Conservation (phyloP, 352 stramenopile genomes). For the Salisapilia sapeloensis region DNA sequence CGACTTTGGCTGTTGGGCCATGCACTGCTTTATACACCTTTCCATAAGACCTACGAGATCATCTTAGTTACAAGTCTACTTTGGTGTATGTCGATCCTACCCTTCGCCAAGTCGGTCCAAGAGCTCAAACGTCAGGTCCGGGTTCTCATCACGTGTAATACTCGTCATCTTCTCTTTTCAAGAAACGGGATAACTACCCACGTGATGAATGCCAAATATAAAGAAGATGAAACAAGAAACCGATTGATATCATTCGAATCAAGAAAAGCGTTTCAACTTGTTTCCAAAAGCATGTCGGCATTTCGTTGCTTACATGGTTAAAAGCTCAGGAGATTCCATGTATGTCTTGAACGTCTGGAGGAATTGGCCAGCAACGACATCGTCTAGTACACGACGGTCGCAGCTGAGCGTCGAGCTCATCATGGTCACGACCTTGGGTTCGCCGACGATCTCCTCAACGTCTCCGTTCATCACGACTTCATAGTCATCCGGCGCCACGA, state of each 20-base stretch:
- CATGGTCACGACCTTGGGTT: slow-evolving; percentile 81
- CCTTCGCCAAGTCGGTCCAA: slow-evolving; percentile 66
- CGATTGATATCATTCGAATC: too few species aligned
- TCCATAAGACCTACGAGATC: slow-evolving; percentile 35
- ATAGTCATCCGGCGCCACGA: slow-evolving; percentile 46
- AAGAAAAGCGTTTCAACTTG: too few species aligned
- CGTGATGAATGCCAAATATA: too few species aligned
- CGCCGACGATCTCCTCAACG: slow-evolving; percentile 16
- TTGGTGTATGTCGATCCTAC: slow-evolving; percentile 4
- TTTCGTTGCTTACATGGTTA: slow-evolving; percentile 46
- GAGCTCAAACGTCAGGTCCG: slow-evolving; percentile 55
- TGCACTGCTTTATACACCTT: slow-evolving; percentile 72
- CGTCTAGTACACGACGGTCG: slow-evolving; percentile 95
- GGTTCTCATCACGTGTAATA: slow-evolving; percentile 48
- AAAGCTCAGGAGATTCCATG: slow-evolving; percentile 90
- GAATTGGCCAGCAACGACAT: slow-evolving; percentile 92
- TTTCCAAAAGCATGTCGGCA: too few species aligned
- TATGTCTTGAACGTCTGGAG: slow-evolving; percentile 93
- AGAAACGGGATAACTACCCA: too few species aligned
- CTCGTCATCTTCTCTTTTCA: slow-evolving; percentile 23
- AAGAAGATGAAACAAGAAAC: too few species aligned
- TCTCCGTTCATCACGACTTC: too few species aligned
- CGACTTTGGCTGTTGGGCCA: slow-evolving; percentile 31
- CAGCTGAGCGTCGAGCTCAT: slow-evolving; percentile 94
- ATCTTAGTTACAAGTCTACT: slow-evolving; percentile 1